Percentiles rank a stretch among this genome's conserved stretches.
Conservation (phyloP, 345 rosid genomes). For the Linum trigynum region DNA sequence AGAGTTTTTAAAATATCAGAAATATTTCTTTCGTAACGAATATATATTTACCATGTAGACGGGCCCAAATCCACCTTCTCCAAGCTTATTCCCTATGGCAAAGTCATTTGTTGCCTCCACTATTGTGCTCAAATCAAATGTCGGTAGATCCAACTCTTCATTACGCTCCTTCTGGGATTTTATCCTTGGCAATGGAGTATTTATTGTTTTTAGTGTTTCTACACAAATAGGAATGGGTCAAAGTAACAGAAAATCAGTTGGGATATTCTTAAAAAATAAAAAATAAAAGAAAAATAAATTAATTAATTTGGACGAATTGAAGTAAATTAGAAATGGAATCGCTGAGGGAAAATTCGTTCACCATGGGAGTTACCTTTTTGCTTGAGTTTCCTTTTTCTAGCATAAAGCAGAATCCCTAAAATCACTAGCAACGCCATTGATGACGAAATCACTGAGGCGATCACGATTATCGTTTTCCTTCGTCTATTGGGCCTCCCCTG, state of each 20-base stretch:
- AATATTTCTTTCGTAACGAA: too few relatives aligned
- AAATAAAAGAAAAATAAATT: too few relatives aligned
- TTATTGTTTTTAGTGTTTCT: not conserved
- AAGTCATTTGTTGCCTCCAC: not conserved
- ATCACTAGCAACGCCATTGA: not conserved
- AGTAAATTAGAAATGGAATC: too few relatives aligned
- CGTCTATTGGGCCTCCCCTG: not conserved
- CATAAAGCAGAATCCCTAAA: not conserved
- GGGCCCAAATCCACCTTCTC: conserved; percentile 1
- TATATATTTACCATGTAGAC: not conserved
- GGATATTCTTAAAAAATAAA: too few relatives aligned
- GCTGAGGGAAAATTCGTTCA: too few relatives aligned
- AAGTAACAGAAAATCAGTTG: not conserved
- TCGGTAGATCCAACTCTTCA: not conserved
- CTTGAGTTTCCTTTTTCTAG: not conserved
- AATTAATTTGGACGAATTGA: too few relatives aligned
- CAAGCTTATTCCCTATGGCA: not conserved
- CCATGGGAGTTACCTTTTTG: not conserved
- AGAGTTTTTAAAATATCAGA: too few relatives aligned
- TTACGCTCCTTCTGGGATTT: not conserved
- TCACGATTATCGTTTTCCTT: not conserved
- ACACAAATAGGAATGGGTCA: not conserved
- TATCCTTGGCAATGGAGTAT: not conserved
- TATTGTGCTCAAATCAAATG: not conserved
- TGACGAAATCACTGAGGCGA: not conserved